Base-by-base conservation (phyloP, 768 basidiomycete genomes). In the Suillus sp. region DNA sequence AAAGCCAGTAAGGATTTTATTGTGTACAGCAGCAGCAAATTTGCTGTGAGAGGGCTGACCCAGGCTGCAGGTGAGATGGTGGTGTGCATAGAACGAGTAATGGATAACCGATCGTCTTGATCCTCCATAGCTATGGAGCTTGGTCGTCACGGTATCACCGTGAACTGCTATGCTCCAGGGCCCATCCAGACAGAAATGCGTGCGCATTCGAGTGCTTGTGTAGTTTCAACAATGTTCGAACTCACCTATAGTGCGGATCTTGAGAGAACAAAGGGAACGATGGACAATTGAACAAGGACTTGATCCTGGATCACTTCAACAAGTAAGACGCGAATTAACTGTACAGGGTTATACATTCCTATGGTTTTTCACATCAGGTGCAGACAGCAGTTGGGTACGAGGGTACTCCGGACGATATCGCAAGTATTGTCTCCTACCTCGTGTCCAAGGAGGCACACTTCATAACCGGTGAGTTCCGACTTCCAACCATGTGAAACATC, bases 101-200 rank as follows among this genome's bases (percentile, higher is more conserved):
- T 16, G 40, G 22, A 37, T 57, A 22, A 57, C 40, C 2, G 7
- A 27, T 35, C 4, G 16, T 27, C 16, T 50, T 51, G 22, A 20
- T 55, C 22, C 25, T 37, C 30, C 11, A 16, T n/a, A 54, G 47
- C 64, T 25, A 27, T 64, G 22, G 77, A 77, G 63, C 62, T 73
- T 37, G 69, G 68, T 1, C 43, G 61, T 30, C 67, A 76, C 58
- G 55, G 65, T 14, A 76, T 78, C 34, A 76, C 73, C 3, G 77
- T 74, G 3, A 76, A 77, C 50, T 68, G 74, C 2, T 79, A 79
- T 53, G 73, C 75, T 8, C 78, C 78, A 1, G 75, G 76, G 0
- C 54, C 65, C 11, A 71, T 75, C 55, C 48, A 66, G 7, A 78
- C 72, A 13, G 55, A 61, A n/a, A 62, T 68, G 65, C 18, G 67